Evolutionary conservation across 805 yeast genomes (phyloP), one percentile per base, ranked within the genome.

Genomic region (Saturnispora quitensis): DNA sequence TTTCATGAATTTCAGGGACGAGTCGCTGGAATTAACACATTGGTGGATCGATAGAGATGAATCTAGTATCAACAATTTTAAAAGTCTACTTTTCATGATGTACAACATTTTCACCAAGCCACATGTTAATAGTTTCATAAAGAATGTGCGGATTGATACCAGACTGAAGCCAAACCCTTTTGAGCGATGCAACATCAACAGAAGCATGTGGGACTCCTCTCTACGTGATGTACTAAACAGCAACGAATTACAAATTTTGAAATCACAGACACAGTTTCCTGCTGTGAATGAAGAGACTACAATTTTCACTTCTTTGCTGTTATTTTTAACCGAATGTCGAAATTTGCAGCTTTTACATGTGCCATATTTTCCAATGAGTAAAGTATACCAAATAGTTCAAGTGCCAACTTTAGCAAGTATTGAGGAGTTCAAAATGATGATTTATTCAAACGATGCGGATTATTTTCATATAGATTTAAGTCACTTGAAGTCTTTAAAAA

Each of bases 101-200:
- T 60, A 62, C 38, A 50, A 59, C 2, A 25, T 60, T 13, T 35
- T 63, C n/a, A 44, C 42, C 12, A 35, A 54, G 38, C 53, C 53
- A 2, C 43, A 36, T 0, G 40, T 52, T 31, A 64, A 58, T 0
- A 9, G 25, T 10, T 34, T 49, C 12, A 46, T 63, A 1, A 40
- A 50, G 35, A 46, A 51, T 0, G 45, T 63, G 25, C 53, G 51
- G 12, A 45, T 63, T 9, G 58, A 58, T n/a, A 58, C 59, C 5
- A 25, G 50, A 33, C 42, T 49, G 31, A 47, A 47, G 46, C 54
- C 52, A 17, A 53, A 52, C 18, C 55, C 55, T 10, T 47, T 50
- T 50, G 27, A 47, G 34, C 31, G 52, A 17, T 28, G 44, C 12
- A 49, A 51, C 27, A 40, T 47, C 42, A 52, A 54, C 36, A 33